Conservation (phyloP, 768 basidiomycete species). For the Stropharia rugosoannulata region DNA sequence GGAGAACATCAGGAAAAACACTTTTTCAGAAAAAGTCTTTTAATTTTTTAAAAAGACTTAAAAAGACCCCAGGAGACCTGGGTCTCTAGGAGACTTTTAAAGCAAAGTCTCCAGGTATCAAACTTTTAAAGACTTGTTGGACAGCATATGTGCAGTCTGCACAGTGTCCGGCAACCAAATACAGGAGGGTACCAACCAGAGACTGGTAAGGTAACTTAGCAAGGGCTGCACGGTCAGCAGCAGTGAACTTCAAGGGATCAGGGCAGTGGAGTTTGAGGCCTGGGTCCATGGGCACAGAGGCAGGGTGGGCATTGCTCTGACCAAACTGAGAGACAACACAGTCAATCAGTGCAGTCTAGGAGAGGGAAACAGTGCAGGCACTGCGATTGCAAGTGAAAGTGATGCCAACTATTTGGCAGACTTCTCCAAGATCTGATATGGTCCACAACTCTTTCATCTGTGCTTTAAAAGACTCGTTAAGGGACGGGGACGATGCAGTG, state of each 20-base stretch:
- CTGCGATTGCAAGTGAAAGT: constrained; percentile 18
- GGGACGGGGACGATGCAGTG: constrained; percentile 9
- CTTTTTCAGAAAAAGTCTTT: no score
- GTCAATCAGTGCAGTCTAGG: constrained; percentile 22
- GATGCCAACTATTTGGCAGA: constrained; percentile 28
- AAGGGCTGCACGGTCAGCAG: constrained; percentile 2
- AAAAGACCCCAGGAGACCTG: no score
- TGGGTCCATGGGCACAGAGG: constrained; percentile 28
- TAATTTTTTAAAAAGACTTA: no score
- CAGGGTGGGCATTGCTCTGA: constrained; percentile 16
- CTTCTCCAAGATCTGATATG: constrained; percentile 11
- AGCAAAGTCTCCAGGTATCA: no score
- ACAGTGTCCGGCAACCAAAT: not conserved
- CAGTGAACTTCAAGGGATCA: not conserved
- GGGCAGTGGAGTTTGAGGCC: constrained; percentile 14
- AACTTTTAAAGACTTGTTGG: no score
- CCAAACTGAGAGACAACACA: constrained; percentile 23
- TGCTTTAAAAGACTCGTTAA: constrained; percentile 18
- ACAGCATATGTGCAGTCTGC: not conserved
- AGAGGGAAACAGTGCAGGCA: constrained; percentile 9
- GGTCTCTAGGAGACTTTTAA: no score
- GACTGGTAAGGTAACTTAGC: constrained; percentile 23
- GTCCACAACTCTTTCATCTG: constrained; percentile 25
- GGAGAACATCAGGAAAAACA: no score
- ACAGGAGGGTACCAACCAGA: not conserved